Evolutionary conservation across 106 monocot genomes (phyloP).

Genomic region (Acanthochlamys bracteata): DNA sequence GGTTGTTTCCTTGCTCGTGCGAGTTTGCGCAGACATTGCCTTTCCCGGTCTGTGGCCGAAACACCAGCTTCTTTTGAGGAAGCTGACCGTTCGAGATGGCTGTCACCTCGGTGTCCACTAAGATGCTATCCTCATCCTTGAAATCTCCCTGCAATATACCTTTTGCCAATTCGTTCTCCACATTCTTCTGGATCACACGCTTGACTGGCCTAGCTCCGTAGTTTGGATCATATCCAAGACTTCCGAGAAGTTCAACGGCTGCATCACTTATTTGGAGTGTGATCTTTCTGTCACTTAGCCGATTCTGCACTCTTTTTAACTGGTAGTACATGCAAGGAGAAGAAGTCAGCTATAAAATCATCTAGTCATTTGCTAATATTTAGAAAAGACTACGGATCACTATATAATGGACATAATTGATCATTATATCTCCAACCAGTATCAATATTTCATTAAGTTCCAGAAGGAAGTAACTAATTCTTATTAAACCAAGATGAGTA

Average conservation of each 20-base stretch:
- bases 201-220: constrained; percentile 99
- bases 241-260: constrained; percentile 71
- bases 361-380: not conserved
- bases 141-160: constrained; percentile 93
- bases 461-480: too few species aligned
- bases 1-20: too few species aligned
- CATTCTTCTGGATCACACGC: constrained; percentile 89
- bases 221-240: constrained; percentile 91
- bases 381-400: too few species aligned
- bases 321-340: constrained; percentile 16
- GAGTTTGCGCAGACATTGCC: too few species aligned
- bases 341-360: not conserved
- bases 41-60: too few species aligned
- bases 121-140: constrained; percentile 75
- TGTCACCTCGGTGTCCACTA: constrained; percentile 73
- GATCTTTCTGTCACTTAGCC: constrained; percentile 77
- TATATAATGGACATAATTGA: too few species aligned
- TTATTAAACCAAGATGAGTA: not conserved
- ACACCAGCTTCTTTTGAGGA: constrained; percentile 55
- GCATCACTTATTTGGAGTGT: constrained; percentile 54
- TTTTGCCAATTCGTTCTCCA: constrained; percentile 91
- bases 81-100: constrained; percentile 77
- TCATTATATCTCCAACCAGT: too few species aligned
- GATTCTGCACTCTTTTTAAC: constrained; percentile 73
- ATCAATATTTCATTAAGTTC: too few species aligned